Conservation (phyloP, 352 stramenopile species). For the Pythium guiyangense region DNA sequence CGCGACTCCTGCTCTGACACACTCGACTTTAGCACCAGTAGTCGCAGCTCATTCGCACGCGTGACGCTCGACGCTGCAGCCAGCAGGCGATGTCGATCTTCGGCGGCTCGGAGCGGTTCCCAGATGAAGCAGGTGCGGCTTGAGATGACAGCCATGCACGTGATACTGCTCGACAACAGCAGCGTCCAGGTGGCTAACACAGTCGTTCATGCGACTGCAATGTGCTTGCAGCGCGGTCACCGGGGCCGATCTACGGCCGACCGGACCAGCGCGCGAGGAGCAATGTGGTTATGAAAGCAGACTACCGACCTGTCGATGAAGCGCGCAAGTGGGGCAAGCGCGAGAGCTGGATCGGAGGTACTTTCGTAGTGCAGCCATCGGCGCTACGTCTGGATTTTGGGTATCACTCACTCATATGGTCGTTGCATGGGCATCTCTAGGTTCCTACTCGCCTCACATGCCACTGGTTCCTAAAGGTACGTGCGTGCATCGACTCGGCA, state of each 20-base stretch:
- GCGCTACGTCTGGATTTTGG: too few species aligned
- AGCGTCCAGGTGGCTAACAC: background rate
- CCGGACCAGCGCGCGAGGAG: conserved; percentile 51
- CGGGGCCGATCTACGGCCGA: conserved; percentile 69
- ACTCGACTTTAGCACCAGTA: background rate
- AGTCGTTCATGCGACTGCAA: background rate
- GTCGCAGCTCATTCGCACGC: background rate
- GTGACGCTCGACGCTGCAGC: background rate
- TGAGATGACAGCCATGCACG: too few species aligned
- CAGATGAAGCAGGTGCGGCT: conserved; percentile 47
- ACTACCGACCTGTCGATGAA: conserved; percentile 65
- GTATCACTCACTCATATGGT: background rate
- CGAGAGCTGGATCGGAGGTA: conserved; percentile 80
- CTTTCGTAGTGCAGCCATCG: background rate
- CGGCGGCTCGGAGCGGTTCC: conserved; percentile 70
- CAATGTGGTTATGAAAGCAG: conserved; percentile 68
- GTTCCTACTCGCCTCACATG: conserved; percentile 43
- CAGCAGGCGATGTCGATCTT: conserved; percentile 63
- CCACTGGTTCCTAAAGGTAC: conserved; percentile 57
- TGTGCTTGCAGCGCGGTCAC: conserved; percentile 39
- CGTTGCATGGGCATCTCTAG: conserved; percentile 1
- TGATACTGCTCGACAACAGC: background rate
- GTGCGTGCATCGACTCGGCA: background rate
- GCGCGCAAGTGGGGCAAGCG: conserved; percentile 65
- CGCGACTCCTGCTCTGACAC: background rate